These are phyloP conservation scores for Terfezia claveryi DNA, from an alignment of 495 filamentous ascomycete genomes.

Conservation along the genomic window DNA sequence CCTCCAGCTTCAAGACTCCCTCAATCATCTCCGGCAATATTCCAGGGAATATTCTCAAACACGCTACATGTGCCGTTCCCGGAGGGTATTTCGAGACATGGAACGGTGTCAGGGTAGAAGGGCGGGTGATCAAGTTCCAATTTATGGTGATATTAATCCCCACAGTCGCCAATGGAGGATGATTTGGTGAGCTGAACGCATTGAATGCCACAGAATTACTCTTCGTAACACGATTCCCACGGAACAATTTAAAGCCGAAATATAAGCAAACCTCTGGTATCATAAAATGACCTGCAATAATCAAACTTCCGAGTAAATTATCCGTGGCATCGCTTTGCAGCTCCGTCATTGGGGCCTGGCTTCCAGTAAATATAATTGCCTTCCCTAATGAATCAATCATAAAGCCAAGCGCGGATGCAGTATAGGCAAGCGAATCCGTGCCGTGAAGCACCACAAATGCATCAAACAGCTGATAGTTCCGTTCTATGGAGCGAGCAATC, in stretches of 20 bases:
- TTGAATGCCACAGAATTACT: conserved; percentile 67
- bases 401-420: conserved; percentile 77
- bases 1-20: conserved; percentile 56
- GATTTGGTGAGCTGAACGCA: conserved; percentile 75
- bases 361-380: conserved; percentile 75
- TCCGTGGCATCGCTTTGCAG: conserved; percentile 91
- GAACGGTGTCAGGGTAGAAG: conserved; percentile 51
- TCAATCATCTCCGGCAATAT: conserved; percentile 92
- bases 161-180: conserved; percentile 54
- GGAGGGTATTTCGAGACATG: conserved; percentile 24
- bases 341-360: conserved; percentile 79
- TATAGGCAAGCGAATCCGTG: conserved; percentile 83
- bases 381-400: conserved; percentile 87
- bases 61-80: conserved; percentile 76
- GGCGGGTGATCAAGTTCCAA: conserved; percentile 61
- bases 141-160: conserved; percentile 62
- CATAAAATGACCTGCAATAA: conserved; percentile 88
- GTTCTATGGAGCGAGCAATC: conserved; percentile 45
- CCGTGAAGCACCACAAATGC: conserved; percentile 93
- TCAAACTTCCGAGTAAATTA: conserved; percentile 76
- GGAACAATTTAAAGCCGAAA: conserved; percentile 82
- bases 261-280: conserved; percentile 92
- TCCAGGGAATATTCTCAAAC: conserved; percentile 83
- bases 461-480: conserved; percentile 81
- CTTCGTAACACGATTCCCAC: conserved; percentile 74